A percentile compares a stretch with the other conserved stretches of the same genome.
phyloP scores from a whole-genome alignment of 768 basidiomycete genomes.

The Rhizopogon roseolus region DNA sequence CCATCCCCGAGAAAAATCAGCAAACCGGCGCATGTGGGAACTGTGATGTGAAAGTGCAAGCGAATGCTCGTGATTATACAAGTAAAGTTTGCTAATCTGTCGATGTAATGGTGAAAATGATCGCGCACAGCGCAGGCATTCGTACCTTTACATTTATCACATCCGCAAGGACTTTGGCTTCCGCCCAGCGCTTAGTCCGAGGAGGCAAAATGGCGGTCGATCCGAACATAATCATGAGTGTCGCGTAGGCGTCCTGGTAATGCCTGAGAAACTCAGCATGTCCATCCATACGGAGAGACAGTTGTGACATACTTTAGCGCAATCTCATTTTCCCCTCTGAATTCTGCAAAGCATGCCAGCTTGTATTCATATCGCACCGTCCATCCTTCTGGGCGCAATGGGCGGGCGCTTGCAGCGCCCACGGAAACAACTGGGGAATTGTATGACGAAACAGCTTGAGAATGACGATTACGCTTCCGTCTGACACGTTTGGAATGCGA shows the following conservation, averaged over 20 bases:
- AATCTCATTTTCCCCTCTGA: constrained; percentile 87
- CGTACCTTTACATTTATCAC: constrained; percentile 85
- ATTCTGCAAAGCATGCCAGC: constrained; percentile 95
- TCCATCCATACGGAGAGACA: constrained; percentile 4
- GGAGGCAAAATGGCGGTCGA: constrained; percentile 84
- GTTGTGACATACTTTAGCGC: constrained; percentile 71
- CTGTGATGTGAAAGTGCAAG: constrained; percentile 81
- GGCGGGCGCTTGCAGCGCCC: constrained; percentile 38
- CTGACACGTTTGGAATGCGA: constrained; percentile 89
- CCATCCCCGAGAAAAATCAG: constrained; percentile 87
- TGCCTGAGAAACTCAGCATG: constrained; percentile 47
- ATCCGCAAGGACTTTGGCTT: constrained; percentile 95
- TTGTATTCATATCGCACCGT: constrained; percentile 97
- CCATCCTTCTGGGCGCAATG: constrained; percentile 86
- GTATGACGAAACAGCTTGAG: constrained; percentile 51
- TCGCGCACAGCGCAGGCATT: background rate
- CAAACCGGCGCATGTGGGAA: constrained; percentile 79
- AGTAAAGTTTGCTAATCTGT: constrained; percentile 84
- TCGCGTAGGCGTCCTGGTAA: constrained; percentile 90
- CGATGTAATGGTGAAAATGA: background rate
- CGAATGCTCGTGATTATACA: constrained; percentile 86
- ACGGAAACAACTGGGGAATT: constrained; percentile 40
- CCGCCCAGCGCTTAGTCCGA: constrained; percentile 96
- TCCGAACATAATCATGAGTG: constrained; percentile 82
- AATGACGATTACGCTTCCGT: constrained; percentile 82